A percentile compares a stretch with the other conserved stretches of the same genome.
phyloP scores from a whole-genome alignment of 176 grass and related monocot species.

The Bromus sterilis region DNA sequence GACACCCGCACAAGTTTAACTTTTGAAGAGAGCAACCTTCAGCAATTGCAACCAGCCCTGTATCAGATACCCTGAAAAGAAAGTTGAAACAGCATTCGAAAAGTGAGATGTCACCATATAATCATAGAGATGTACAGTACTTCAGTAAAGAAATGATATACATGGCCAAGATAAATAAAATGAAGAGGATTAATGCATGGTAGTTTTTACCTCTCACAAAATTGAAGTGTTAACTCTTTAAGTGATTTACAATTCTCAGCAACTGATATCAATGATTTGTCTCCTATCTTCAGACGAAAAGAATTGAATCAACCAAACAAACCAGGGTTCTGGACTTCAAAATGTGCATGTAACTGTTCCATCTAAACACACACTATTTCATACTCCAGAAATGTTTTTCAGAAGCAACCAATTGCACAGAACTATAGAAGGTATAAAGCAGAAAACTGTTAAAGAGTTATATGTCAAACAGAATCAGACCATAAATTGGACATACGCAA shows the following conservation, averaged over 20 bases:
- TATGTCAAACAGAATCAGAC: neutral
- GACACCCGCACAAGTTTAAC: slow-evolving; percentile 66
- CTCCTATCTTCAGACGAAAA: slow-evolving; percentile 54
- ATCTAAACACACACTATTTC: neutral
- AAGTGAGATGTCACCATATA: slow-evolving; percentile 3
- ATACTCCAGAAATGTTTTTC: neutral
- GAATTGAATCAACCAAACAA: slow-evolving; percentile 10
- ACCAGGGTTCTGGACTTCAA: neutral
- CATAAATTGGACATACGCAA: neutral
- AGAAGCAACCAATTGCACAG: neutral
- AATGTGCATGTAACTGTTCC: neutral
- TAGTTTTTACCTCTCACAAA: slow-evolving; percentile 65
- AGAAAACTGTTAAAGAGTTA: neutral
- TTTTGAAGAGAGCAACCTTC: slow-evolving; percentile 58
- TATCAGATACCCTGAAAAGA: slow-evolving; percentile 60
- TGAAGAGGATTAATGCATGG: neutral
- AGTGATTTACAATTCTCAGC: slow-evolving; percentile 77
- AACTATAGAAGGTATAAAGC: neutral
- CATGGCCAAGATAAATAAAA: neutral
- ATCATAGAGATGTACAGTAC: neutral
- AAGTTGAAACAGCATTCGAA: neutral
- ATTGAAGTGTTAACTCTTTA: slow-evolving; percentile 62
- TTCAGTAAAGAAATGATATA: neutral
- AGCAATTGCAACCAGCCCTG: slow-evolving; percentile 57
- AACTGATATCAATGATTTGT: slow-evolving; percentile 57